These are phyloP conservation scores for Marasmius tenuissimus DNA, from an alignment of 1,284 basidiomycete genomes.

Conservation along the genomic window DNA sequence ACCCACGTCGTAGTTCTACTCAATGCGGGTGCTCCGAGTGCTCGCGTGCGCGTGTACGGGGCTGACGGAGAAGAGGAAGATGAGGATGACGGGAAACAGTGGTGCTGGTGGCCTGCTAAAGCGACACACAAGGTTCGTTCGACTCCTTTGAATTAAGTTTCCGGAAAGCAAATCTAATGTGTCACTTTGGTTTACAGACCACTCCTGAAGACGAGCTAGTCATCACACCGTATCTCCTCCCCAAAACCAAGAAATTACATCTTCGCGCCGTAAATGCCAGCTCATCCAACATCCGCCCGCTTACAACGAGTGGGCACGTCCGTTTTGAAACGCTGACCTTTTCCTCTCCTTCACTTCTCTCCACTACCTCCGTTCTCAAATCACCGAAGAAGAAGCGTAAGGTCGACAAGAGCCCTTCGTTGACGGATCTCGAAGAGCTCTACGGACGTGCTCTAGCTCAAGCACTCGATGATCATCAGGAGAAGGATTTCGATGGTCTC, in stretches of 20 bases:
- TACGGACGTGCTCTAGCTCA: constrained; percentile 43
- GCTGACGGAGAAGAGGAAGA: constrained; percentile 27
- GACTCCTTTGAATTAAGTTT: not conserved
- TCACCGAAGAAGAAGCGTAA: constrained; percentile 44
- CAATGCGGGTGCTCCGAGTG: not conserved
- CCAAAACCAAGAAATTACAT: not conserved
- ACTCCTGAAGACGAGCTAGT: not conserved
- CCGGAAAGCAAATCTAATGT: not conserved
- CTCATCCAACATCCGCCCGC: constrained; percentile 27
- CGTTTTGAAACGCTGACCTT: constrained; percentile 31
- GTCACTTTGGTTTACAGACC: too few relatives aligned
- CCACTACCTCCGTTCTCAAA: constrained; percentile 19
- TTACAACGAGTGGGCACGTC: constrained; percentile 22
- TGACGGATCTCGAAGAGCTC: constrained; percentile 23
- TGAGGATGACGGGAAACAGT: constrained; percentile 20
- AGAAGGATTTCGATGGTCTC: constrained; percentile 39
- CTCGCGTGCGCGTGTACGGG: constrained; percentile 28
- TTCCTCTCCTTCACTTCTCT: constrained; percentile 23
- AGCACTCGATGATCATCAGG: constrained; percentile 31
- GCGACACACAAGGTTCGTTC: constrained; percentile 24
- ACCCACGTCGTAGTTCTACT: constrained; percentile 36
- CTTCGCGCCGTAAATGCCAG: constrained; percentile 3
- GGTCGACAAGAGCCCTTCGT: constrained; percentile 19
- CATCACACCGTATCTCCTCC: not conserved
- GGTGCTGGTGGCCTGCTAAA: constrained; percentile 51